These are phyloP conservation scores for Neonectria hederae DNA, from an alignment of 2,329 filamentous ascomycete genomes.

Conservation along the genomic window DNA sequence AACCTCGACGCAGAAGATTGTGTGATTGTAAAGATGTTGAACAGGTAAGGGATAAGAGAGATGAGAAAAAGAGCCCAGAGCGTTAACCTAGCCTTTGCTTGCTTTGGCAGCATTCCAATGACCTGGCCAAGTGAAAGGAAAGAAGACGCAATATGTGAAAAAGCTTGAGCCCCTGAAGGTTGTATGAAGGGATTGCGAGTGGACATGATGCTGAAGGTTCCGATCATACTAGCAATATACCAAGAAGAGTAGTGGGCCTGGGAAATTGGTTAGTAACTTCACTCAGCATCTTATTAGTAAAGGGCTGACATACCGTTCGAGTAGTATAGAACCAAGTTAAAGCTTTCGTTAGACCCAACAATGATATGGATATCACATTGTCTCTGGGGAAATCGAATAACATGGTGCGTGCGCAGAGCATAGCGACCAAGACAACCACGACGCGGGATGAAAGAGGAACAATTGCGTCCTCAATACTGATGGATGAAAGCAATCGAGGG, in stretches of 20 bases:
- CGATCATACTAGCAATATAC: conserved; percentile 41
- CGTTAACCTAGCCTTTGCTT: conserved; percentile 33
- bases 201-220: conserved; percentile 47
- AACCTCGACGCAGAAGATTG: conserved; percentile 26
- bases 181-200: conserved; percentile 42
- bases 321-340: conserved; percentile 49
- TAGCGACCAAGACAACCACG: conserved; percentile 23
- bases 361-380: conserved; percentile 23
- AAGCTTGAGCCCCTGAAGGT: conserved; percentile 39
- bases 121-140: conserved; percentile 46
- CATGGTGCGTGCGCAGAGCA: conserved; percentile 19
- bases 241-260: conserved; percentile 48
- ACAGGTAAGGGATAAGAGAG: conserved; percentile 45
- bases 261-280: neutral
- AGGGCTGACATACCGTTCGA: conserved; percentile 40
- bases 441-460: conserved; percentile 39
- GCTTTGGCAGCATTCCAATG: conserved; percentile 44
- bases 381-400: conserved; percentile 38
- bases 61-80: conserved; percentile 47
- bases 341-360: conserved; percentile 44
- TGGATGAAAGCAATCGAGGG: neutral
- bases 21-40: conserved; percentile 42
- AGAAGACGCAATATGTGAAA: conserved; percentile 42
- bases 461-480: conserved; percentile 41
- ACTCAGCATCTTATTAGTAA: accelerated